These are phyloP conservation scores for Spizellomyces sp. DNA, from an alignment of 192 early-diverging fungal species.

Conservation along the genomic window DNA sequence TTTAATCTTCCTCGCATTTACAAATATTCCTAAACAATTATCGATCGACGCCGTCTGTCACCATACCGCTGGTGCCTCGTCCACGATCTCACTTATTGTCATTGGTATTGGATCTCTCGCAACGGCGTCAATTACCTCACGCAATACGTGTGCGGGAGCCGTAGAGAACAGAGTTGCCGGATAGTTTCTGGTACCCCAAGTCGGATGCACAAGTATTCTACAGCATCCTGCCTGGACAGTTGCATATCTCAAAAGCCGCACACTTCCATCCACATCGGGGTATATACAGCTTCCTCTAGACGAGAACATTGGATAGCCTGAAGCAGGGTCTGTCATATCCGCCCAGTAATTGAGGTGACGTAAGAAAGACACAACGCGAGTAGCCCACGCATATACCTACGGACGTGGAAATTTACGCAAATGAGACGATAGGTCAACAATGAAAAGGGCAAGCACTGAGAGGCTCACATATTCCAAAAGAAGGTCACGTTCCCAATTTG, in stretches of 20 bases:
- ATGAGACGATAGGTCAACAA: too few relatives aligned
- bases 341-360: slow-evolving; percentile 73
- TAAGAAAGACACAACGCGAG: slow-evolving; percentile 56
- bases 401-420: too few relatives aligned
- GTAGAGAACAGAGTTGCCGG: slow-evolving; percentile 85
- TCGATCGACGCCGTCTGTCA: too few relatives aligned
- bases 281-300: slow-evolving; percentile 75
- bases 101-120: not conserved
- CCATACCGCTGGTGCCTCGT: too few relatives aligned
- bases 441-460: slow-evolving; percentile 24
- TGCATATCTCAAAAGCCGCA: slow-evolving; percentile 73
- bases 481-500: slow-evolving; percentile 80
- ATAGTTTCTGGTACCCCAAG: slow-evolving; percentile 89
- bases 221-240: slow-evolving; percentile 83
- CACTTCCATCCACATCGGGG: slow-evolving; percentile 86
- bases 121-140: slow-evolving; percentile 12
- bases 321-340: slow-evolving; percentile 90
- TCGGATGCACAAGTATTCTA: slow-evolving; percentile 80
- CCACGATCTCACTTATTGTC: not conserved
- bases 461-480: slow-evolving; percentile 71
- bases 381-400: slow-evolving; percentile 75
- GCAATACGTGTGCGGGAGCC: slow-evolving; percentile 62
- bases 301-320: slow-evolving; percentile 76
- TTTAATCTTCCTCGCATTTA: too few relatives aligned
- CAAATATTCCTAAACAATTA: too few relatives aligned